Base-by-base conservation (phyloP, 805 yeast species). In the Barnettozyma californica region DNA sequence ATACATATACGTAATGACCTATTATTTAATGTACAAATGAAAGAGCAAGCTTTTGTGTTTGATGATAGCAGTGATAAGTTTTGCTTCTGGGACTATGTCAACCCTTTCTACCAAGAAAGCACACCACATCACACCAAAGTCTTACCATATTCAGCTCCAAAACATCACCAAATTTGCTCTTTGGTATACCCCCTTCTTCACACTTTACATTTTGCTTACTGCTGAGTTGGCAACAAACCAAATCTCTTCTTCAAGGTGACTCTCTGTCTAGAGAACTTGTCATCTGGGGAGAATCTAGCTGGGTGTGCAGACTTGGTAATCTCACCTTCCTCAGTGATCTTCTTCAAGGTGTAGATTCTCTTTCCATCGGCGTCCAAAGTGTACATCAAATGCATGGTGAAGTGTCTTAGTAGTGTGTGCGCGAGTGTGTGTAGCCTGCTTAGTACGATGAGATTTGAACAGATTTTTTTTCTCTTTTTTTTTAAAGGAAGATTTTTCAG, bases 291-390 rank as follows among this genome's bases (percentile, higher is more conserved):
- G 71, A 94, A 94, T 74, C 99, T 85, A 46, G 99, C 99, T 54
- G 99, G 99, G 71, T 94, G 99, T 38, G 99, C 99, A 58, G 96
- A 87, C 76, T 90, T 89, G 66, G 99, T 95, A 75, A 92, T 90
- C 69, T 90, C 96, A 53, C 99, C 98, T 8, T 75, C 71, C 53
- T 77, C 90, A 48, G 95, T 84, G 60, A 66, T 56, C 75, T 94
- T 94, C 69, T 87, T 75, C 59, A 94, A 77, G 47, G 99, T 94
- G 80, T 94, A 94, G 63, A 87, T 70, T 71, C 99, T 86, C 79
- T 92, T 92, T 61, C 99, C 99, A 61, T 91, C 96, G 53, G 82
- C 81, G 64, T 91, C 96, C 65, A 85, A 70, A 53, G 97, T 91
- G 90, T 87, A 94, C 99, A 94, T 94, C 71, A 94, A 85, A 86